Percentiles rank a stretch among this genome's conserved stretches.
Conservation (phyloP, 371 early-diverging fungal genomes). For the Chytridiales sp. region DNA sequence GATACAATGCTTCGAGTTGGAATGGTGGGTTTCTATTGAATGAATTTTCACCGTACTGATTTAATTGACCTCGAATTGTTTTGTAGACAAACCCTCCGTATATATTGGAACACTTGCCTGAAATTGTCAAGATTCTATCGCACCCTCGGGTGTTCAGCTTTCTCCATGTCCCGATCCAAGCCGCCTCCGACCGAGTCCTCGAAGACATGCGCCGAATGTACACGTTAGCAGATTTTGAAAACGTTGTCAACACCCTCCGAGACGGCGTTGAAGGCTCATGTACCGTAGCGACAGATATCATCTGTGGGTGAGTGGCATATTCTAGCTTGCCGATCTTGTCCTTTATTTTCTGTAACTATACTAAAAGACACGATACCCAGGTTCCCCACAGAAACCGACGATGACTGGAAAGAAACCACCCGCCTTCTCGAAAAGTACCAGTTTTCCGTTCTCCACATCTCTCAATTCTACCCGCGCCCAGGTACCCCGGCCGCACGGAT, state of each 20-base stretch:
- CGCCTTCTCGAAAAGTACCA: slow-evolving; percentile 32
- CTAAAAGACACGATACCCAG: slow-evolving; percentile 21
- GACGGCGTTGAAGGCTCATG: slow-evolving; percentile 26
- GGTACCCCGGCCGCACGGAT: slow-evolving; percentile 57
- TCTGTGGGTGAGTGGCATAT: slow-evolving; percentile 49
- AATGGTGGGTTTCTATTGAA: slow-evolving; percentile 25
- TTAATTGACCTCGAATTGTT: neutral
- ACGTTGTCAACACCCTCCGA: slow-evolving; percentile 35
- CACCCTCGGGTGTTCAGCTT: slow-evolving; percentile 53
- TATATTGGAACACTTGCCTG: slow-evolving; percentile 54
- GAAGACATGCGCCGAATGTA: slow-evolving; percentile 53
- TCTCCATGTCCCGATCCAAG: slow-evolving; percentile 56
- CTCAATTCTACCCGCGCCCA: slow-evolving; percentile 57
- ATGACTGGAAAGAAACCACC: slow-evolving; percentile 49
- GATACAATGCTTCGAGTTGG: slow-evolving; percentile 52
- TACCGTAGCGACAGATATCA: slow-evolving; percentile 51
- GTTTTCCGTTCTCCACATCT: slow-evolving; percentile 53
- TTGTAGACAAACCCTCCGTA: slow-evolving; percentile 55
- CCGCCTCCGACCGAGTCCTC: slow-evolving; percentile 45
- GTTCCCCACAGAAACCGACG: slow-evolving; percentile 53
- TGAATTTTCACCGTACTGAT: neutral
- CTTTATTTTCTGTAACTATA: slow-evolving; percentile 6
- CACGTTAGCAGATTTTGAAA: slow-evolving; percentile 42
- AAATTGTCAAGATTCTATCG: slow-evolving; percentile 42
- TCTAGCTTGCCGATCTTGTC: too few relatives aligned